These are phyloP conservation scores for Ceratobasidium sp. DNA, from an alignment of 1,284 basidiomycete genomes.

Conservation along the genomic window DNA sequence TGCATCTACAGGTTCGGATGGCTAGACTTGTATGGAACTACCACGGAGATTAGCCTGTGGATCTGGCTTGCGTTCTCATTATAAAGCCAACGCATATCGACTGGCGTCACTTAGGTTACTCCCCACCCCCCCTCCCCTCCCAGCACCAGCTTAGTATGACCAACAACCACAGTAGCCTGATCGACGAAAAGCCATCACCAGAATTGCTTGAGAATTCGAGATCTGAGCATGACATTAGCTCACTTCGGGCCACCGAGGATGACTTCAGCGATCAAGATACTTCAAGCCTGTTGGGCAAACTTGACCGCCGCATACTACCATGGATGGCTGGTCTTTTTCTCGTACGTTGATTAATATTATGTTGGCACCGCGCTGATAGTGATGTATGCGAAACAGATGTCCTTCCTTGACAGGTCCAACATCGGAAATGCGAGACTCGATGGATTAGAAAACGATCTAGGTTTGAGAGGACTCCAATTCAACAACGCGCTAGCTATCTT, in stretches of 20 bases:
- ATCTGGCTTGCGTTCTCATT: not conserved
- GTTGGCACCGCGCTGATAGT: not conserved
- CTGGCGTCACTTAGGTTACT: not conserved
- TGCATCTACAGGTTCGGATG: not conserved
- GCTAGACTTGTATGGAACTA: not conserved
- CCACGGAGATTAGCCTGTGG: not conserved
- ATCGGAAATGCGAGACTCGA: conserved; percentile 8
- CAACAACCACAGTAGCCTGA: not conserved
- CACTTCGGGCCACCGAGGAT: not conserved
- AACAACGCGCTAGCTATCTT: not conserved
- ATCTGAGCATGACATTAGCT: not conserved
- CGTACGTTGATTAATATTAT: conserved; percentile 64
- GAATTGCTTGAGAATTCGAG: not conserved
- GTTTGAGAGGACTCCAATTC: not conserved
- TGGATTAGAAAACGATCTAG: not conserved
- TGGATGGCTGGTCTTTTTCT: conserved; percentile 63
- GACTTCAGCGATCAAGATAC: not conserved
- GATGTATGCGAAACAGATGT: not conserved
- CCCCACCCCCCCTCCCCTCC: no score
- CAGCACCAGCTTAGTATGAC: not conserved
- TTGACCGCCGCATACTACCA: conserved; percentile 44
- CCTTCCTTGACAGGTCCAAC: conserved; percentile 1
- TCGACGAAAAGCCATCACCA: not conserved
- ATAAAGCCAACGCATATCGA: not conserved
- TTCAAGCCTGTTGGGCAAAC: conserved; percentile 30